Conservation (phyloP, 371 early-diverging fungal species). For the Mucor plumbeus region DNA sequence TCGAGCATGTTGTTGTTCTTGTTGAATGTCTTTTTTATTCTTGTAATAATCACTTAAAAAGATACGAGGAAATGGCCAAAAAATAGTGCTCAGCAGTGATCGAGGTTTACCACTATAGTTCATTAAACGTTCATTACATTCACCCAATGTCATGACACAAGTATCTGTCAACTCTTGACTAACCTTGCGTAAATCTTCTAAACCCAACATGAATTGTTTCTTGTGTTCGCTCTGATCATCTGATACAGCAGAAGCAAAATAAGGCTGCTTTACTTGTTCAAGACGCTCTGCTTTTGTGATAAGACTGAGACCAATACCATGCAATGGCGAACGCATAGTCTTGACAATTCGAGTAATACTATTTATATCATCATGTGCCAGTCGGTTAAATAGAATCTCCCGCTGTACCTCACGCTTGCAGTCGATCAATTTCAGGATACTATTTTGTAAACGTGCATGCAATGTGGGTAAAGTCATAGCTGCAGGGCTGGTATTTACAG, state of each 20-base stretch:
- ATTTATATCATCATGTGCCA: conserved; percentile 39
- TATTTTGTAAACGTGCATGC: conserved; percentile 37
- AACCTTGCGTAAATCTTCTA: conserved; percentile 12
- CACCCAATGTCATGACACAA: conserved; percentile 16
- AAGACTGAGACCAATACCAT: conserved; percentile 47
- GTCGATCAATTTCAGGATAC: conserved; percentile 40
- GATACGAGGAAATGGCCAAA: conserved; percentile 52
- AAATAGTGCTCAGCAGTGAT: conserved; percentile 25
- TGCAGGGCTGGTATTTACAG: not conserved
- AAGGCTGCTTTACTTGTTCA: not conserved
- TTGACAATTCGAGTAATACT: conserved; percentile 40
- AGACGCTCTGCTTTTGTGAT: conserved; percentile 31
- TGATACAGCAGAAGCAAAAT: not conserved
- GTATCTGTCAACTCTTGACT: conserved; percentile 23
- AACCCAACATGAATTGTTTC: conserved; percentile 4
- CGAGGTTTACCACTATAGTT: conserved; percentile 19
- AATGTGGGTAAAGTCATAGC: conserved; percentile 33
- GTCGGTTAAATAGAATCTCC: conserved; percentile 36
- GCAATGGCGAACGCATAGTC: conserved; percentile 35
- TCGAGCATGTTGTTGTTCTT: not conserved
- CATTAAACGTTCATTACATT: conserved; percentile 23
- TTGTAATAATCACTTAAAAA: conserved; percentile 20
- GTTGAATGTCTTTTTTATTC: not conserved
- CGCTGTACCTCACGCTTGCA: conserved; percentile 51
- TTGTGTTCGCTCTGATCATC: conserved; percentile 6